Evolutionary conservation across 768 basidiomycete species (phyloP).

Genomic region (Sutorius australiensis): DNA sequence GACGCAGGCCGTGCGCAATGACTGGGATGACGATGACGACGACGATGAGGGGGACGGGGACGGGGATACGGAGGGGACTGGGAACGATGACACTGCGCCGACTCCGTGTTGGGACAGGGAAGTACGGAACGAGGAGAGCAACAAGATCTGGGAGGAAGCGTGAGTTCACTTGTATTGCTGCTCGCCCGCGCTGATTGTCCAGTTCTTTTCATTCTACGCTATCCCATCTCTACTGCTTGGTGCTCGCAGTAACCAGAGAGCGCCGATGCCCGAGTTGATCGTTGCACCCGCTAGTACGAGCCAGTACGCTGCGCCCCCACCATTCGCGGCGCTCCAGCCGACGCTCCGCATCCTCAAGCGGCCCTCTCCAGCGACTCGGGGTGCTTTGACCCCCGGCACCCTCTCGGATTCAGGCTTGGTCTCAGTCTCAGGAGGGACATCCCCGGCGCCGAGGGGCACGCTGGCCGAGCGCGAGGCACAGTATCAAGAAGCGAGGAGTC

Average conservation of each 20-base stretch:
- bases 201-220: background rate
- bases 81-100: background rate
- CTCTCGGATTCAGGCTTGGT: background rate
- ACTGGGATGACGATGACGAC: slow-evolving; percentile 59
- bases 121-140: slow-evolving; percentile 31
- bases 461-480: slow-evolving; percentile 67
- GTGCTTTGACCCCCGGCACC: slow-evolving; percentile 9
- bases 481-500: slow-evolving; percentile 68
- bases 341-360: slow-evolving; percentile 72
- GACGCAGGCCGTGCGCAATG: slow-evolving; percentile 36
- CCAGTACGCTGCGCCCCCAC: slow-evolving; percentile 43
- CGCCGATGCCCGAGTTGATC: slow-evolving; percentile 66
- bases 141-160: slow-evolving; percentile 69
- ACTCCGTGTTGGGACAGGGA: background rate
- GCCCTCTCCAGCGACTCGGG: slow-evolving; percentile 34
- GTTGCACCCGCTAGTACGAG: slow-evolving; percentile 38
- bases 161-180: slow-evolving; percentile 35
- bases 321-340: slow-evolving; percentile 56
- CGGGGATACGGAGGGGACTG: background rate
- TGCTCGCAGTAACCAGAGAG: slow-evolving; percentile 49
- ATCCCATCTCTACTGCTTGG: background rate
- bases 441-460: slow-evolving; percentile 25
- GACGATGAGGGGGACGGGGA: slow-evolving; percentile 17
- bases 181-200: slow-evolving; percentile 9
- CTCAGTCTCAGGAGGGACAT: slow-evolving; percentile 4